Conservation (phyloP, 2,329 filamentous ascomycete species). For the Phialocephala subalpina region DNA sequence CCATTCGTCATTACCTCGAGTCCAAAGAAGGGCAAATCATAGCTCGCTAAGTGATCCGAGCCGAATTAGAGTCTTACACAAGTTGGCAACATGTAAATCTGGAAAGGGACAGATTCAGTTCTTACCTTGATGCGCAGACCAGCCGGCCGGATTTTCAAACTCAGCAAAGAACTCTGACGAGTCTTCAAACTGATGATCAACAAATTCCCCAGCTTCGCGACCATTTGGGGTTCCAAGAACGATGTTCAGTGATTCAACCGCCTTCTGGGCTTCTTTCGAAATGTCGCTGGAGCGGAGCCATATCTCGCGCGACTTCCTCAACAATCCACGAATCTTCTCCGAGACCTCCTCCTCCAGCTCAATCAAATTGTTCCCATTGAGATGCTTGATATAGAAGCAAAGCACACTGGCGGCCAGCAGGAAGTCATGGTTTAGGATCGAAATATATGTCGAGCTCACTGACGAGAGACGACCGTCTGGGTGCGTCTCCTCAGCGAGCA, state of each 20-base stretch:
- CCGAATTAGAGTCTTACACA: not conserved
- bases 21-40: not conserved
- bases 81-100: too few relatives aligned
- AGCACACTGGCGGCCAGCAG: conserved; percentile 11
- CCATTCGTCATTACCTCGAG: not conserved
- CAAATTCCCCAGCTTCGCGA: not conserved
- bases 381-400: conserved; percentile 15
- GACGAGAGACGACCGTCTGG: conserved; percentile 62
- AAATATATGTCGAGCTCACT: conserved; percentile 53
- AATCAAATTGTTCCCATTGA: not conserved
- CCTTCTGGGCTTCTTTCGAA: conserved; percentile 25
- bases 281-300: conserved; percentile 18
- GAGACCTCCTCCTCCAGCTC: not conserved
- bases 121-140: not conserved
- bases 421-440: conserved; percentile 3
- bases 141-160: not conserved
- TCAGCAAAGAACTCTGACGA: not conserved
- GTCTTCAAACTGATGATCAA: not conserved
- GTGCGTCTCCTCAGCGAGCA: conserved; percentile 55
- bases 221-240: conserved; percentile 14
- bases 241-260: conserved; percentile 18
- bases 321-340: conserved; percentile 4
- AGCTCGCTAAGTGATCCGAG: not conserved
- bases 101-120: not conserved
- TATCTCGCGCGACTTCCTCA: conserved; percentile 15